phyloP scores from a whole-genome alignment of 768 basidiomycete genomes.

The Cyclocybe cylindracea region DNA sequence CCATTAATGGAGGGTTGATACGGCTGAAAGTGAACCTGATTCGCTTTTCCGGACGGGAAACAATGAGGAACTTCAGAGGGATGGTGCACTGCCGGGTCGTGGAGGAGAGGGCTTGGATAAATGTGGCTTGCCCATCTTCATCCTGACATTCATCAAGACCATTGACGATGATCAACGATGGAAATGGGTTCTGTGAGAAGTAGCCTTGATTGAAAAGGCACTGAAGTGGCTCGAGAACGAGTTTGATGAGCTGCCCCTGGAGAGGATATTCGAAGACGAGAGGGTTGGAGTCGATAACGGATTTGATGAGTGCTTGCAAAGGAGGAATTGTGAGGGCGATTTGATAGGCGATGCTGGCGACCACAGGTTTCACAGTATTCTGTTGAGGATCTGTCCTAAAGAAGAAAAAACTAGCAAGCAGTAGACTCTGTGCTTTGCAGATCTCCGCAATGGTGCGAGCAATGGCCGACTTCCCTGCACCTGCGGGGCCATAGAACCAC shows the following conservation, averaged over 20 bases:
- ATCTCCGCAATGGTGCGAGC: slow-evolving; percentile 27
- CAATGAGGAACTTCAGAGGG: slow-evolving; percentile 18
- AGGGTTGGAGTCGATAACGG: neutral
- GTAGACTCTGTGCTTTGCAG: neutral
- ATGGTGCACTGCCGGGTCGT: neutral
- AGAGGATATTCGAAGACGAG: slow-evolving; percentile 1
- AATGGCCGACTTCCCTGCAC: slow-evolving; percentile 23
- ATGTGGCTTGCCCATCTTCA: neutral
- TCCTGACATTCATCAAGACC: slow-evolving; percentile 21
- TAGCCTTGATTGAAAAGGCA: neutral
- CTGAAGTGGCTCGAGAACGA: slow-evolving; percentile 3
- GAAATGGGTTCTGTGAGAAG: neutral
- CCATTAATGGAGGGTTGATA: neutral
- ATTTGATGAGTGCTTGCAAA: neutral
- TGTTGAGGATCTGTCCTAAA: neutral
- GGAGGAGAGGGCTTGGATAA: slow-evolving; percentile 3
- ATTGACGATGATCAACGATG: slow-evolving; percentile 16
- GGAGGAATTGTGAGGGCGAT: slow-evolving; percentile 2
- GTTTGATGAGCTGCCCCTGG: neutral
- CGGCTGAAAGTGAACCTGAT: slow-evolving; percentile 5
- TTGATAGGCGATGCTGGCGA: slow-evolving; percentile 19
- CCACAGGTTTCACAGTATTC: neutral
- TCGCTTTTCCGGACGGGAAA: slow-evolving; percentile 18
- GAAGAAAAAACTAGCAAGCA: slow-evolving; percentile 13
- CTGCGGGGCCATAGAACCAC: slow-evolving; percentile 22